Evolutionary conservation across 345 rosid genomes (phyloP).

Genomic region (Lepidium africanum): DNA sequence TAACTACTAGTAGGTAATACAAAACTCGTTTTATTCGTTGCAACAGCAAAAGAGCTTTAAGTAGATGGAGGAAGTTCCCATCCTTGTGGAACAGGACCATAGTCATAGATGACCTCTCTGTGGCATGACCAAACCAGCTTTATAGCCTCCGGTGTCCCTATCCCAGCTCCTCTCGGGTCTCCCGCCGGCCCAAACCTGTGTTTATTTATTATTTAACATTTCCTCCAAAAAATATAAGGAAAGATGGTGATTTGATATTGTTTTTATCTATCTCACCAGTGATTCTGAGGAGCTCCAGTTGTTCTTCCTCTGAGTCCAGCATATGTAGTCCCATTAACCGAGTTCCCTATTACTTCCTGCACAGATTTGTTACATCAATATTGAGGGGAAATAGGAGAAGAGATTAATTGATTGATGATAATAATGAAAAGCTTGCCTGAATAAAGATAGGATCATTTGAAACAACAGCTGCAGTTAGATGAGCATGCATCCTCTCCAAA

Average conservation of each 20-base stretch:
- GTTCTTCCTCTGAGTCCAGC: constrained; percentile 96
- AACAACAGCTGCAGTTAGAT: constrained; percentile 91
- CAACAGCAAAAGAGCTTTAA: constrained; percentile 13
- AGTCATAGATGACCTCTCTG: constrained; percentile 84
- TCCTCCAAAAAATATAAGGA: background rate
- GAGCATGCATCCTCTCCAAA: constrained; percentile 93
- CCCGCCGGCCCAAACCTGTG: constrained; percentile 97
- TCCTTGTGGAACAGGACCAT: constrained; percentile 64
- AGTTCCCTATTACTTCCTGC: constrained; percentile 84
- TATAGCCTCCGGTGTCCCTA: constrained; percentile 97
- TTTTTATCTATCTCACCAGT: constrained; percentile 44
- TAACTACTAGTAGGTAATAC: constrained; percentile 15
- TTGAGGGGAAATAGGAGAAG: background rate
- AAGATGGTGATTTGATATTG: background rate
- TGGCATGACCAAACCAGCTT: constrained; percentile 98
- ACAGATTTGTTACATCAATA: background rate
- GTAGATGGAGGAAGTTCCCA: constrained; percentile 87
- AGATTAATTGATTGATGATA: background rate
- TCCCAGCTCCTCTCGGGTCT: constrained; percentile 98
- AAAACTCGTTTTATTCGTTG: constrained; percentile 8
- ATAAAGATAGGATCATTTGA: constrained; percentile 81
- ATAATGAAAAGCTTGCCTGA: constrained; percentile 48
- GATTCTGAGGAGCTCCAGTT: constrained; percentile 98
- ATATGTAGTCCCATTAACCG: constrained; percentile 94
- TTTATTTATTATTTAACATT: background rate